These are phyloP conservation scores for Dictyostelium purpureum DNA, from an alignment of 78 protist species.

Conservation along the genomic window DNA sequence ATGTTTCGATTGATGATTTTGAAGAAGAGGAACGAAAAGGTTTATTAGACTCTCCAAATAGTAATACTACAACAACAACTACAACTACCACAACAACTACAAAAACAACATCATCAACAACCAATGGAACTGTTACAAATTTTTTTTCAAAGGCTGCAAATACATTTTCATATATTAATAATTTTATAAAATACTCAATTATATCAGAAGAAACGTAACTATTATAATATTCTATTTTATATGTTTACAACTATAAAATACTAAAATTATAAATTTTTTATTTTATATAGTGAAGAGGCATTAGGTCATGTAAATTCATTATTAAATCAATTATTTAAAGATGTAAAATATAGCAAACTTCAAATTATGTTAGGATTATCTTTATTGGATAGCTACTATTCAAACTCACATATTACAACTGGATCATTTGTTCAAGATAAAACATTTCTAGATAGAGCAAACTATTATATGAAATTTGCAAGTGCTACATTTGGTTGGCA, in stretches of 20 bases:
- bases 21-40: not conserved
- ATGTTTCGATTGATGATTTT: not conserved
- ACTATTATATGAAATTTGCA: conserved; percentile 48
- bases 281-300: conserved; percentile 61
- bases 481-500: conserved; percentile 67
- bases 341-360: conserved; percentile 60
- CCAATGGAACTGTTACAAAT: not conserved
- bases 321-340: conserved; percentile 37
- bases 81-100: conserved; percentile 19
- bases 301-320: conserved; percentile 46
- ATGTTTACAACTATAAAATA: not conserved
- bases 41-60: not conserved
- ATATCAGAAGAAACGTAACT: conserved; percentile 73
- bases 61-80: conserved; percentile 12
- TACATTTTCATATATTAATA: not conserved
- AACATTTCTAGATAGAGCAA: conserved; percentile 13
- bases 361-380: conserved; percentile 57
- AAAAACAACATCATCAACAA: not conserved
- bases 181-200: conserved; percentile 36
- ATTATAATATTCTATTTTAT: not conserved
- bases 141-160: conserved; percentile 13
- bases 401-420: conserved; percentile 39
- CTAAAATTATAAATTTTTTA: not conserved
- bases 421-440: conserved; percentile 13
- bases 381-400: conserved; percentile 66